Conservation (phyloP, 768 basidiomycete genomes). For the Lactarius indigo region DNA sequence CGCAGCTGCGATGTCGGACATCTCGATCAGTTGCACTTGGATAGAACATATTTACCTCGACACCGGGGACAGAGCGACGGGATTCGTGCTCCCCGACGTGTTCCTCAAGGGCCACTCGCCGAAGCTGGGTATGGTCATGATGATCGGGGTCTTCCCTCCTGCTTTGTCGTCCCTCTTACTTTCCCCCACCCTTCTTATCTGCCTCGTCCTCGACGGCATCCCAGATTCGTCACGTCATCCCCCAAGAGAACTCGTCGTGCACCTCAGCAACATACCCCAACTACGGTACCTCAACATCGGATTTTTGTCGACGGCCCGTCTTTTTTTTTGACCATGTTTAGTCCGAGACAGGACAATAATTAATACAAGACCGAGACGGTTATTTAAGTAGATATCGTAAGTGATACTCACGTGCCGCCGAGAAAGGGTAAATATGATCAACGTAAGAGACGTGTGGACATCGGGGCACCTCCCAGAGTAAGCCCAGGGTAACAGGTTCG, state of each 20-base stretch:
- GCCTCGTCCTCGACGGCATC: slow-evolving; percentile 5
- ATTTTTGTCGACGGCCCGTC: neutral
- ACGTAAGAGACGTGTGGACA: no score
- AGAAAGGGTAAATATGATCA: no score
- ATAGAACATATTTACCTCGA: slow-evolving; percentile 3
- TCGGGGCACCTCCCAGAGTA: no score
- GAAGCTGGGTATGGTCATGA: neutral
- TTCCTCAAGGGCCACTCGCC: neutral
- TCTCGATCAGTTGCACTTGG: neutral
- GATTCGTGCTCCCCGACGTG: neutral
- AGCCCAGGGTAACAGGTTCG: no score
- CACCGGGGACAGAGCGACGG: neutral
- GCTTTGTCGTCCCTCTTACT: neutral
- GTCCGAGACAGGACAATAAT: no score
- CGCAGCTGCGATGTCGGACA: neutral
- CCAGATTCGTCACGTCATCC: neutral
- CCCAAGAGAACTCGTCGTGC: neutral
- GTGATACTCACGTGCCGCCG: no score
- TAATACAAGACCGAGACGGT: no score
- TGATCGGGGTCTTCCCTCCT: neutral
- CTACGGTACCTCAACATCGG: neutral
- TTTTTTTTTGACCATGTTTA: no score
- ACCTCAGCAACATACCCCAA: slow-evolving; percentile 1
- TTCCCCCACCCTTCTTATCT: neutral
- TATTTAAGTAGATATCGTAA: no score